phyloP scores from a whole-genome alignment of 2,329 filamentous ascomycete species.

The Pleurostoma richardsiae region DNA sequence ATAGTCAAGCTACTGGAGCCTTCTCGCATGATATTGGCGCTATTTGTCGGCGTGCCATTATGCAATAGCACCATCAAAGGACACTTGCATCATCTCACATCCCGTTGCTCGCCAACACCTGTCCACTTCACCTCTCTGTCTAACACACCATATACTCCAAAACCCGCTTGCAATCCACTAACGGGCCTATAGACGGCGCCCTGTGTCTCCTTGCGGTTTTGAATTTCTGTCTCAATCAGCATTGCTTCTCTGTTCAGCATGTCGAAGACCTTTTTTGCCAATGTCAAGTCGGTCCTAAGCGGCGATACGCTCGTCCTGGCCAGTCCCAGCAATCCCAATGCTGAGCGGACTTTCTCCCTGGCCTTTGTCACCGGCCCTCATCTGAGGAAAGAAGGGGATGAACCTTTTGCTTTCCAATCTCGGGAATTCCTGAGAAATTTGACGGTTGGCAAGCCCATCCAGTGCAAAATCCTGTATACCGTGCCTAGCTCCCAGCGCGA shows the following conservation, averaged over 20 bases:
- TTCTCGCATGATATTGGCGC: too few relatives aligned
- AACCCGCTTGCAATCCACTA: too few relatives aligned
- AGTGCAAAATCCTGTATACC: constrained; percentile 82
- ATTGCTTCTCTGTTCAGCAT: constrained; percentile 24
- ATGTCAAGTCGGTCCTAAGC: constrained; percentile 90
- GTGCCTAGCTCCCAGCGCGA: constrained; percentile 82
- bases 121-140: too few relatives aligned
- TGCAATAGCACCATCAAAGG: too few relatives aligned
- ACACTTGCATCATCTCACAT: too few relatives aligned
- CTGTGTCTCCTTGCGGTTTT: neutral
- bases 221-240: neutral
- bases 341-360: constrained; percentile 83
- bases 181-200: too few relatives aligned
- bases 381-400: constrained; percentile 82
- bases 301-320: constrained; percentile 87
- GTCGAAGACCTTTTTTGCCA: constrained; percentile 56
- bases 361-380: constrained; percentile 90
- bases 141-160: too few relatives aligned
- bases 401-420: constrained; percentile 89
- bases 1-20: too few relatives aligned
- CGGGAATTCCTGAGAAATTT: constrained; percentile 86
- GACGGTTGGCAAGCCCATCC: constrained; percentile 78
- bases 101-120: too few relatives aligned
- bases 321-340: constrained; percentile 72
- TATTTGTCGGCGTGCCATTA: too few relatives aligned